Evolutionary conservation across 495 filamentous ascomycete genomes (phyloP).

Genomic region (Margaritispora aquatica): DNA sequence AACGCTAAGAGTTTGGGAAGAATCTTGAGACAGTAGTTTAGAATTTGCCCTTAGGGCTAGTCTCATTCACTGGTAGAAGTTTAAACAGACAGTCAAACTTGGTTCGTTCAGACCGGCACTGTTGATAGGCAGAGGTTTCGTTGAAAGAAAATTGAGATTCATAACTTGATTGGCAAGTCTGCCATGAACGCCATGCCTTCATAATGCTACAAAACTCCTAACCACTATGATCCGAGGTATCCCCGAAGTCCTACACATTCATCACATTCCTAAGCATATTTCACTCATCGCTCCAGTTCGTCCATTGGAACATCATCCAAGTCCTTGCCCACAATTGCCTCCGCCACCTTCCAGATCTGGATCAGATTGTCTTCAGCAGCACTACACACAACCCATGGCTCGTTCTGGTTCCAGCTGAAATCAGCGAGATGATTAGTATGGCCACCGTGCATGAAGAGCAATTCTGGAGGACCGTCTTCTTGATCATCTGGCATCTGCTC

Average conservation of each 20-base stretch:
- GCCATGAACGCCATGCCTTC: background rate
- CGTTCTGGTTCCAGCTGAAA: constrained; percentile 95
- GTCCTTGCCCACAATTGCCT: constrained; percentile 81
- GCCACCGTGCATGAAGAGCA: constrained; percentile 99
- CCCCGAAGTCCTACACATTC: background rate
- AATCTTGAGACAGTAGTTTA: no score
- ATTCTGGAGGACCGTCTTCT: constrained; percentile 94
- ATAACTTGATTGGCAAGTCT: background rate
- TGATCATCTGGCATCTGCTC: constrained; percentile 92
- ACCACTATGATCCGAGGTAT: background rate
- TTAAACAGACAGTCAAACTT: no score
- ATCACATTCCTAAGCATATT: background rate
- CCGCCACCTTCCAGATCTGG: constrained; percentile 93
- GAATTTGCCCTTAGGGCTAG: no score
- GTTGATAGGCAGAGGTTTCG: background rate
- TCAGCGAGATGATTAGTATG: constrained; percentile 95
- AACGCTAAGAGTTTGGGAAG: no score
- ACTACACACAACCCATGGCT: constrained; percentile 90
- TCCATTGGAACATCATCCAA: constrained; percentile 69
- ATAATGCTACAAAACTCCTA: background rate
- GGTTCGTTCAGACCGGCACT: no score
- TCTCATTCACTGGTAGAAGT: no score
- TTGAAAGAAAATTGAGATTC: background rate
- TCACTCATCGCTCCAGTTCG: constrained; percentile 55
- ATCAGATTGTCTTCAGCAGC: constrained; percentile 96